phyloP scores from a whole-genome alignment of 805 yeast species.

The Hanseniaspora hatyaiensis region DNA sequence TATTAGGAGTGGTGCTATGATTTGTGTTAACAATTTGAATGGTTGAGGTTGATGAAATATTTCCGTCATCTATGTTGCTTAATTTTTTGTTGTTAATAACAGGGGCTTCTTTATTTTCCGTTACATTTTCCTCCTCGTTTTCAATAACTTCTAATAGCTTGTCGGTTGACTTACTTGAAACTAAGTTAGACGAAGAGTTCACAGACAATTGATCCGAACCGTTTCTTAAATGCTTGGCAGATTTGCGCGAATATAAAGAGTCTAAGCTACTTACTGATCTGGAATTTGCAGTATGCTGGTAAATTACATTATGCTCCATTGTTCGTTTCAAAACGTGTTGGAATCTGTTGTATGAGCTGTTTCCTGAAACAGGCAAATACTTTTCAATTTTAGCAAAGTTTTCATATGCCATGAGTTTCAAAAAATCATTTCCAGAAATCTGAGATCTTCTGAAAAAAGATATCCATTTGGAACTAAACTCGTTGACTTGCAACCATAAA shows the following conservation, averaged over 20 bases:
- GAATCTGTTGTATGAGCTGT: conserved; percentile 45
- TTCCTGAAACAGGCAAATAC: conserved; percentile 36
- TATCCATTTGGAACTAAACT: conserved; percentile 67
- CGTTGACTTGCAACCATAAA: conserved; percentile 55
- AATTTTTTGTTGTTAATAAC: neutral
- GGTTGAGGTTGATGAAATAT: conserved; percentile 4
- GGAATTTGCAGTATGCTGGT: conserved; percentile 23
- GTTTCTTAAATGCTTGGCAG: conserved; percentile 19
- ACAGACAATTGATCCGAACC: conserved; percentile 25
- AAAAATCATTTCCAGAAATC: conserved; percentile 50
- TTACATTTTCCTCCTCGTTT: conserved; percentile 7
- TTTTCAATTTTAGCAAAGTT: conserved; percentile 36
- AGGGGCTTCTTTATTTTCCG: neutral
- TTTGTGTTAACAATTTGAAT: neutral
- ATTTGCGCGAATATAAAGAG: conserved; percentile 22
- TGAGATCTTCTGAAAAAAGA: conserved; percentile 46
- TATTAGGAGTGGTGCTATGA: neutral
- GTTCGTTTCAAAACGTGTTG: conserved; percentile 43
- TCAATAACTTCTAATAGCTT: conserved; percentile 3
- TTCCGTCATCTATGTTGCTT: neutral
- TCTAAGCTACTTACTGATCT: conserved; percentile 21
- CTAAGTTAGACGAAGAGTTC: neutral
- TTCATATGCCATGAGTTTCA: conserved; percentile 58
- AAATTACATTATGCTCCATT: conserved; percentile 27
- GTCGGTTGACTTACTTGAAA: conserved; percentile 1